Evolutionary conservation across 78 protist species (phyloP).

Genomic region (Paulinella micropora): DNA sequence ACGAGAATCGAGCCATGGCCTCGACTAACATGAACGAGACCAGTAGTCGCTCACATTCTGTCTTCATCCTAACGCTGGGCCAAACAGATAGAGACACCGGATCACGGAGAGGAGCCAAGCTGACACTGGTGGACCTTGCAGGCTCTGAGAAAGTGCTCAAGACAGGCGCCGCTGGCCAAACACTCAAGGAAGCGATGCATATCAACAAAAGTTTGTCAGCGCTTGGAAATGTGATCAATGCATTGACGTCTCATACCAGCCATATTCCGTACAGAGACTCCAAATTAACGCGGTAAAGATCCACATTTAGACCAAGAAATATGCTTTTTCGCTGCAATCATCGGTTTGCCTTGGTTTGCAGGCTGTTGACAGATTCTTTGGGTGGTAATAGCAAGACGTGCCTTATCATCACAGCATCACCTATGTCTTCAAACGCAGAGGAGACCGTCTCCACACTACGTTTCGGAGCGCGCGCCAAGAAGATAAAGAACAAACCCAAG

Average conservation of each 20-base stretch:
- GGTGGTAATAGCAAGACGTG: slow-evolving; percentile 37
- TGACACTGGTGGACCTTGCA: slow-evolving; percentile 73
- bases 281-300: slow-evolving; percentile 23
- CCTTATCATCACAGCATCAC: slow-evolving; percentile 10
- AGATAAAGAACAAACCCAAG: slow-evolving; percentile 4
- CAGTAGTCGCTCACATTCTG: slow-evolving; percentile 24
- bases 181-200: slow-evolving; percentile 4
- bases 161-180: slow-evolving; percentile 18
- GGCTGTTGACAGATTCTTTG: slow-evolving; percentile 27
- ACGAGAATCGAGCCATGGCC: slow-evolving; percentile 9
- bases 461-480: slow-evolving; percentile 25
- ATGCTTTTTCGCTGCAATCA: no score
- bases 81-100: neutral
- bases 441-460: slow-evolving; percentile 30
- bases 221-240: slow-evolving; percentile 34
- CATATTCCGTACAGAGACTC: slow-evolving; percentile 37
- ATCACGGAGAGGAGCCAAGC: slow-evolving; percentile 22
- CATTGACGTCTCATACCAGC: slow-evolving; percentile 13
- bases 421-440: neutral
- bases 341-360: no score
- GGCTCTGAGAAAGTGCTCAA: slow-evolving; percentile 60
- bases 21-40: slow-evolving; percentile 26
- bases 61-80: slow-evolving; percentile 11
- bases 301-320: no score
- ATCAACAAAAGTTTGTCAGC: slow-evolving; percentile 19